phyloP scores from a whole-genome alignment of 371 early-diverging fungal genomes.

The Dinochytrium kinnereticum region DNA sequence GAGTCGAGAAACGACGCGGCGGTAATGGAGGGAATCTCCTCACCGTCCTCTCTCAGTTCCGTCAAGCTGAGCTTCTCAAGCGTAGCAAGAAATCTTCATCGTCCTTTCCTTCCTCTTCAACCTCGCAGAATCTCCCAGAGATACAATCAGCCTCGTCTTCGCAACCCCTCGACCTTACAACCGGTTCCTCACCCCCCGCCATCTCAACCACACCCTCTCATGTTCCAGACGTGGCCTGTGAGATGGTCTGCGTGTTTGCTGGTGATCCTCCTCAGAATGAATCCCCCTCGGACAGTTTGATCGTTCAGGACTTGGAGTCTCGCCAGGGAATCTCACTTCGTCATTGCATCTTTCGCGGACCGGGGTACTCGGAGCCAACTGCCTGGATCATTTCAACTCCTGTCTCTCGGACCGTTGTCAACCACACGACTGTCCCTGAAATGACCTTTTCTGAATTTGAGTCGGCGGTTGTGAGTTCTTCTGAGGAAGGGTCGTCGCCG shows the following conservation, averaged over 20 bases:
- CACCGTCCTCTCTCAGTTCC: conserved; percentile 57
- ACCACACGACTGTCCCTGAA: conserved; percentile 61
- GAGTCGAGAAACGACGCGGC: conserved; percentile 65
- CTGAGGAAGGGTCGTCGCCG: neutral
- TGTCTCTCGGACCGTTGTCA: conserved; percentile 70
- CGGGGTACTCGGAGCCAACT: conserved; percentile 51
- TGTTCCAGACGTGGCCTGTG: conserved; percentile 4
- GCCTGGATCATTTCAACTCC: conserved; percentile 68
- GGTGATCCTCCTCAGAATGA: conserved; percentile 5
- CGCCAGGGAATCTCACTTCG: conserved; percentile 21
- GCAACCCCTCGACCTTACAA: neutral
- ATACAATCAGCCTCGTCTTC: too few species aligned
- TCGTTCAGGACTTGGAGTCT: conserved; percentile 21
- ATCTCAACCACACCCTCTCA: neutral
- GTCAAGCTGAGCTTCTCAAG: neutral
- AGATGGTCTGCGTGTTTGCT: conserved; percentile 31
- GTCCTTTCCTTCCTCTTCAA: conserved; percentile 1
- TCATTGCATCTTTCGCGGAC: conserved; percentile 40
- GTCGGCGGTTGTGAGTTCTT: conserved; percentile 38
- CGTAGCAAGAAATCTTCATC: too few species aligned
- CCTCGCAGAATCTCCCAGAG: too few species aligned
- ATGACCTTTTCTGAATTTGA: conserved; percentile 55
- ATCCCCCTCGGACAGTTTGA: conserved; percentile 10
- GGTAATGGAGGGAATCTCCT: conserved; percentile 72
- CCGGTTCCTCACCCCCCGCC: neutral